Conservation (phyloP, 768 basidiomycete genomes). For the Auricularia auricula-judae region DNA sequence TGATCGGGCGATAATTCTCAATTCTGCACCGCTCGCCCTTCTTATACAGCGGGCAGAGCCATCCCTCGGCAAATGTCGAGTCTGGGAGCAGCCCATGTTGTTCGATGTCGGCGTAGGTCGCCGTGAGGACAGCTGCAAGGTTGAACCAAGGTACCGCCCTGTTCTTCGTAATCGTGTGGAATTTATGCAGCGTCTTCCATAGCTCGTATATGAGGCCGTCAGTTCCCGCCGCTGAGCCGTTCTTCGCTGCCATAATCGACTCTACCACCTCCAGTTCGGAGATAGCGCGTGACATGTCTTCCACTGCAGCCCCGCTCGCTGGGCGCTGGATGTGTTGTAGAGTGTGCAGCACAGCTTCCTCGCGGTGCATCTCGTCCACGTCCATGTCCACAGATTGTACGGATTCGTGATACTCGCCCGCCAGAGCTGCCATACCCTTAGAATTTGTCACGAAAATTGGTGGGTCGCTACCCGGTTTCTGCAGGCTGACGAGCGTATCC, state of each 20-base stretch:
- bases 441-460: background rate
- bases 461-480: background rate
- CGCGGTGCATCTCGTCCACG: background rate
- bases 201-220: constrained; percentile 7
- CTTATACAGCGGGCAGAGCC: constrained; percentile 30
- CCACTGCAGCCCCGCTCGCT: no score
- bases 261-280: background rate
- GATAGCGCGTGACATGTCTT: no score
- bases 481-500: background rate
- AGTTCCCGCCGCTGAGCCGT: background rate
- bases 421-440: background rate
- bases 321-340: no score
- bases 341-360: no score
- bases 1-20: constrained; percentile 14
- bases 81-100: constrained; percentile 8
- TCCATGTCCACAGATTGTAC: background rate
- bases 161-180: no score
- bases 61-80: background rate
- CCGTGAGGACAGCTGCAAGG: constrained; percentile 13
- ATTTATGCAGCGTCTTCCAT: constrained; percentile 2
- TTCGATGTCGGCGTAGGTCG: constrained; percentile 36
- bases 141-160: background rate
- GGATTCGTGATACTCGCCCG: background rate
- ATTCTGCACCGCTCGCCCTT: constrained; percentile 15
- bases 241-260: background rate